Evolutionary conservation across 305 asterid species (phyloP).

Genomic region (Solanum chacoense): DNA sequence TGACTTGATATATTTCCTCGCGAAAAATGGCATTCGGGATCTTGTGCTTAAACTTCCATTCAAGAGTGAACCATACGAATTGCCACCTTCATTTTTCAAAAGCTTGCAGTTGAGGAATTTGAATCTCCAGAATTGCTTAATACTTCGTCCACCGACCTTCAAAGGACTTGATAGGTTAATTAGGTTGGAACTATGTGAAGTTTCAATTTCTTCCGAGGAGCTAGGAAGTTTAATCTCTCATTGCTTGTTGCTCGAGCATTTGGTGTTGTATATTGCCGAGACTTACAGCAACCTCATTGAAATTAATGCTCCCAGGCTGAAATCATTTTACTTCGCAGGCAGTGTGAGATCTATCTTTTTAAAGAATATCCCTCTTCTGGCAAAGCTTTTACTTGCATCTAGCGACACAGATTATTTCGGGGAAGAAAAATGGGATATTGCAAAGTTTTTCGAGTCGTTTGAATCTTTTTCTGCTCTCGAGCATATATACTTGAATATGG

Average conservation of each 20-base stretch:
- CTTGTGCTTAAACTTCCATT: not conserved
- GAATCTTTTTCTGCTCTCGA: conserved; percentile 1
- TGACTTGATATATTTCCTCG: not conserved
- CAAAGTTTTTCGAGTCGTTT: not conserved
- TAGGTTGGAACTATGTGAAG: not conserved
- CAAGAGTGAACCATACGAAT: not conserved
- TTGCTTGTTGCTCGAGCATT: conserved; percentile 2
- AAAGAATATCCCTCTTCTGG: conserved; percentile 3
- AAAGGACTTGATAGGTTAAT: conserved; percentile 7
- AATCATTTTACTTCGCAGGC: not conserved
- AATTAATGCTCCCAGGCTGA: conserved; percentile 8
- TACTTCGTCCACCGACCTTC: conserved; percentile 6
- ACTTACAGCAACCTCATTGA: not conserved
- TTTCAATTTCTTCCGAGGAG: not conserved
- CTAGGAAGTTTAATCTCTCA: not conserved
- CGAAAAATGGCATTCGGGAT: conserved; percentile 4
- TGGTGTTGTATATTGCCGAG: not conserved
- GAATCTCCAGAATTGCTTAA: not conserved
- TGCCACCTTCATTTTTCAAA: conserved; percentile 4
- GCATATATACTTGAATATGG: not conserved
- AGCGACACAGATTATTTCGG: not conserved
- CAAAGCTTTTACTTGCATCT: not conserved
- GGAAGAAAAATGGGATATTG: not conserved
- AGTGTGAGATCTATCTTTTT: not conserved
- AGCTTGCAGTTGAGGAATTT: conserved; percentile 1